Conservation (phyloP, 768 basidiomycete genomes). For the Crassisporium funariophilum region DNA sequence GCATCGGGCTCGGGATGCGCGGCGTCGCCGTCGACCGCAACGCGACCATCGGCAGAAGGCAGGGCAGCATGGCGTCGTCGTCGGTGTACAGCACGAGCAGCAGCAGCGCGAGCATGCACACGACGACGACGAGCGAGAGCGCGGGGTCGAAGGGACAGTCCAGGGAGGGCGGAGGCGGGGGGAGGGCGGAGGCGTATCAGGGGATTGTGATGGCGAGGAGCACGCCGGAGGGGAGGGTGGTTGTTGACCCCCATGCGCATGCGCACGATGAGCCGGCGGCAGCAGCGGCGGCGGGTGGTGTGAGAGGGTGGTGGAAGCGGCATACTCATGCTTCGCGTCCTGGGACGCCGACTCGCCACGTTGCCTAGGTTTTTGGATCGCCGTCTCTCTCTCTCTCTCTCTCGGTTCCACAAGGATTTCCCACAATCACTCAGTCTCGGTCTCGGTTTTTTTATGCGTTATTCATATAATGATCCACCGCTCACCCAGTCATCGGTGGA, state of each 20-base stretch:
- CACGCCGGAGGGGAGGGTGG: constrained; percentile 21
- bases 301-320: constrained; percentile 21
- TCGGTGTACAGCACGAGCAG: constrained; percentile 20
- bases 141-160: constrained; percentile 12
- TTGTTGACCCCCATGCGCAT: constrained; percentile 9
- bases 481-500: too few relatives aligned
- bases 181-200: constrained; percentile 3
- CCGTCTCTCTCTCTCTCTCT: too few relatives aligned
- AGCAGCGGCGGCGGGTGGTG: constrained; percentile 6
- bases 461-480: too few relatives aligned
- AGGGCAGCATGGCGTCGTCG: constrained; percentile 6
- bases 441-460: too few relatives aligned
- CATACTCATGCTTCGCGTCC: constrained; percentile 5
- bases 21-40: constrained; percentile 5
- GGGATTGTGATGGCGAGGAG: constrained; percentile 4
- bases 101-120: constrained; percentile 23
- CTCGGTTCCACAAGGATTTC: too few relatives aligned
- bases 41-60: constrained; percentile 8
- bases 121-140: constrained; percentile 16
- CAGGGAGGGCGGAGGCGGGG: neutral
- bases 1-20: constrained; percentile 10
- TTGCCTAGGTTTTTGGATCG: too few relatives aligned
- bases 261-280: neutral
- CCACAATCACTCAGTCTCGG: too few relatives aligned
- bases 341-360: neutral